Percentiles rank a stretch among this genome's conserved stretches.
Conservation (phyloP, 176 grass and related monocot genomes). For the Lolium multiflorum region DNA sequence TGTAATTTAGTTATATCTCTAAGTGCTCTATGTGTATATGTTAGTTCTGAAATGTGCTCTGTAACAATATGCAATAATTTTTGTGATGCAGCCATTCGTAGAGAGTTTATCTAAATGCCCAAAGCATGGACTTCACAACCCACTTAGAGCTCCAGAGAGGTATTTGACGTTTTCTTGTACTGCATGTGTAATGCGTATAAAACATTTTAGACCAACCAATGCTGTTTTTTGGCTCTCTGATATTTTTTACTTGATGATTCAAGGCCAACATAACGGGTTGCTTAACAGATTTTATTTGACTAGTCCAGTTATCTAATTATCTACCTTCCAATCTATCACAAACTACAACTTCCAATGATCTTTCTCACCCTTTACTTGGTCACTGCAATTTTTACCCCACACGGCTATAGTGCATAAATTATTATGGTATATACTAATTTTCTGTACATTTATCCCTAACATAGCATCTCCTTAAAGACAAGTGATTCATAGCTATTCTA, state of each 20-base stretch:
- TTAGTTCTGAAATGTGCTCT: constrained; percentile 5
- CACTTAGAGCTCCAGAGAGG: constrained; percentile 89
- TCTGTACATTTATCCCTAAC: neutral
- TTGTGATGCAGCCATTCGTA: constrained; percentile 69
- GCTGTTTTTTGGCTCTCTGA: neutral
- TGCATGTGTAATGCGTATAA: neutral
- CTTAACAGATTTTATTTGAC: neutral
- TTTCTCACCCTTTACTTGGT: constrained; percentile 3
- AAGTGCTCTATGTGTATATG: neutral
- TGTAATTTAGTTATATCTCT: neutral
- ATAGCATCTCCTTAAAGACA: neutral
- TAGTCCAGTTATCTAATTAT: neutral
- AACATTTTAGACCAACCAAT: neutral
- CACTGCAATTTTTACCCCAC: neutral
- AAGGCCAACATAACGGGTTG: neutral
- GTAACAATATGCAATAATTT: neutral
- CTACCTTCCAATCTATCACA: neutral
- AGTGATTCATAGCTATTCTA: neutral
- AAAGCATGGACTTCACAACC: constrained; percentile 97
- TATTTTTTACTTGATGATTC: neutral
- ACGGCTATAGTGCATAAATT: neutral
- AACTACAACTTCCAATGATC: constrained; percentile 19
- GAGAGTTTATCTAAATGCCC: constrained; percentile 87
- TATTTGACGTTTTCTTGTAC: constrained; percentile 37
- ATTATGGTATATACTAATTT: neutral